phyloP scores from a whole-genome alignment of 2,329 filamentous ascomycete genomes.

The Monosporascus sp. region DNA sequence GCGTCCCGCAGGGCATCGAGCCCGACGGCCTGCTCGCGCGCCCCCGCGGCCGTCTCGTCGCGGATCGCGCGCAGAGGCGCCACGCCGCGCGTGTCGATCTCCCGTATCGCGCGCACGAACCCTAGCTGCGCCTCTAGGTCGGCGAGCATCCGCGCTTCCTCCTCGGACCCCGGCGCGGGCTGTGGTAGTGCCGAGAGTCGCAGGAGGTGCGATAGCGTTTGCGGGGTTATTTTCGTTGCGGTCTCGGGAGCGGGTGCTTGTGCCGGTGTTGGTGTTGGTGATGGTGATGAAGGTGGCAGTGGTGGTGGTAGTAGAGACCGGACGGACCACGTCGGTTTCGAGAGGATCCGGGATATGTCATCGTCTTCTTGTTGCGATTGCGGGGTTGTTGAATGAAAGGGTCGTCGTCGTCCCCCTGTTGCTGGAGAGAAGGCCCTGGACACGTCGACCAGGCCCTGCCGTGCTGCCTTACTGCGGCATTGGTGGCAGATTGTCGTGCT shows the following conservation, averaged over 20 bases:
- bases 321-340: conserved; percentile 78
- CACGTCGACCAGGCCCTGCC: no score
- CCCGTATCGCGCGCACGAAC: conserved; percentile 84
- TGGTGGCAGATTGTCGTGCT: conserved; percentile 16
- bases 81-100: conserved; percentile 67
- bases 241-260: not conserved
- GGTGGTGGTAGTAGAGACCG: conserved; percentile 59
- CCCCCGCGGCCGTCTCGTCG: conserved; percentile 63
- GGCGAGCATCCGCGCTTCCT: conserved; percentile 59
- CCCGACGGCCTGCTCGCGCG: conserved; percentile 52
- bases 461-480: conserved; percentile 10
- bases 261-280: conserved; percentile 22
- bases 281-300: not conserved
- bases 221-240: conserved; percentile 49
- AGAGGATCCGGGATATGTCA: conserved; percentile 45
- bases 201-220: conserved; percentile 76
- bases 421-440: no score
- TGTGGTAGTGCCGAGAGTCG: conserved; percentile 81
- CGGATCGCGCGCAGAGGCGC: conserved; percentile 72
- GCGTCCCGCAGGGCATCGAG: conserved; percentile 51
- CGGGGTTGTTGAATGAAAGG: not conserved
- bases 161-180: conserved; percentile 57
- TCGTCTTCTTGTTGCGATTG: not conserved
- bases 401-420: not conserved
- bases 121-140: conserved; percentile 78